phyloP scores from a whole-genome alignment of 176 grass and related monocot genomes.

The Tillandsia fasciculata region DNA sequence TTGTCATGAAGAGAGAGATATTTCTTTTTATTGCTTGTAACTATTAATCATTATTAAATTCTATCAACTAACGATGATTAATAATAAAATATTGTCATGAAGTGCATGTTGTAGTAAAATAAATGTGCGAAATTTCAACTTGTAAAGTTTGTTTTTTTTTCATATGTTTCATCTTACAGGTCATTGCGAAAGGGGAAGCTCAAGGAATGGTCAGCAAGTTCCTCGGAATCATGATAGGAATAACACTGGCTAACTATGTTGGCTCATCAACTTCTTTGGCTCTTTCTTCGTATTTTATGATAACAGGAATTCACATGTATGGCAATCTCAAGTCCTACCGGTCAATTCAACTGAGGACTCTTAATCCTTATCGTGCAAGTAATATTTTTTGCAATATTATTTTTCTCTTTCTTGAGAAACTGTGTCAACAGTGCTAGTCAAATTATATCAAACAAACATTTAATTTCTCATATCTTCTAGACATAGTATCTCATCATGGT shows the following conservation, averaged over 20 bases:
- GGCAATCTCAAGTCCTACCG: slow-evolving; percentile 96
- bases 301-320: slow-evolving; percentile 93
- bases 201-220: slow-evolving; percentile 99
- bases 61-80: background rate
- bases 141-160: background rate
- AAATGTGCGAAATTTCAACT: background rate
- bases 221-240: slow-evolving; percentile 77
- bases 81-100: background rate
- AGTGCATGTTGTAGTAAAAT: background rate
- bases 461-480: background rate
- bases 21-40: background rate
- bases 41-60: background rate
- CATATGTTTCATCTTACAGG: slow-evolving; percentile 35
- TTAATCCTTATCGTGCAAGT: slow-evolving; percentile 97
- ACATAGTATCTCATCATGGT: background rate
- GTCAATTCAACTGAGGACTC: slow-evolving; percentile 82
- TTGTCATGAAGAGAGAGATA: too few species aligned
- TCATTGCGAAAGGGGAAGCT: slow-evolving; percentile 98
- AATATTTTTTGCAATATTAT: slow-evolving; percentile 19
- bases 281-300: slow-evolving; percentile 70
- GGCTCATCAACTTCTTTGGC: slow-evolving; percentile 79
- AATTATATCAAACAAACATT: background rate
- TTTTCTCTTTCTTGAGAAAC: background rate
- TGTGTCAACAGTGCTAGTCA: background rate
- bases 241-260: slow-evolving; percentile 65